A percentile compares a stretch with the other conserved stretches of the same genome.
These are phyloP conservation scores for Arctostaphylos glauca DNA, from an alignment of 148 eudicot genomes.

Conservation along the genomic window DNA sequence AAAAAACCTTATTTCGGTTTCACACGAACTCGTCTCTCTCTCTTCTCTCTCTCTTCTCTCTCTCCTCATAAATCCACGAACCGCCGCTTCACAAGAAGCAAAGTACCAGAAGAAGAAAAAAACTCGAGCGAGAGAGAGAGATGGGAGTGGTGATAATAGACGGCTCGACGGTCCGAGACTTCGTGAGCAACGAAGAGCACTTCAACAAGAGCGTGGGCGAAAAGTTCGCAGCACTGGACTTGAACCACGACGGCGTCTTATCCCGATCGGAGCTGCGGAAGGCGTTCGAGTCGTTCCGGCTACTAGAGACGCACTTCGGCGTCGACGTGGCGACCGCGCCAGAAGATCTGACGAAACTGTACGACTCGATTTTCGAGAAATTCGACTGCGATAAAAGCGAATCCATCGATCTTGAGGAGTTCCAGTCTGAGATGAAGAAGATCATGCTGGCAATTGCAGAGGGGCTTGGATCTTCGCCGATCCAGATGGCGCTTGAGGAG, in stretches of 20 bases:
- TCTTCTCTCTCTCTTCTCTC: background rate
- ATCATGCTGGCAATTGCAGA: constrained; percentile 23
- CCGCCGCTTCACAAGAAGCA: background rate
- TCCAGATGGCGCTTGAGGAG: constrained; percentile 24
- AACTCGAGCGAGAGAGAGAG: background rate
- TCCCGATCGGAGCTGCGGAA: constrained; percentile 23
- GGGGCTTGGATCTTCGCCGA: constrained; percentile 18
- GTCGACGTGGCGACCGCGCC: constrained; percentile 21
- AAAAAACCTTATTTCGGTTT: background rate
- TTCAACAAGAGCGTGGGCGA: constrained; percentile 33
- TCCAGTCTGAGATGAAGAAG: constrained; percentile 22
- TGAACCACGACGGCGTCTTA: constrained; percentile 42
- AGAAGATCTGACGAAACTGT: constrained; percentile 11
- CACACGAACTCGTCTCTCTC: background rate
- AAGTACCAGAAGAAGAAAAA: background rate
- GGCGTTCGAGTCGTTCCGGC: constrained; percentile 21
- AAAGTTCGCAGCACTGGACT: constrained; percentile 32
- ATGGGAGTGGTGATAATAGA: constrained; percentile 27
- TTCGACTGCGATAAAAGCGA: constrained; percentile 18
- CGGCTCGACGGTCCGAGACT: constrained; percentile 19
- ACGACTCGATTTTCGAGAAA: constrained; percentile 18
- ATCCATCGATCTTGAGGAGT: constrained; percentile 16
- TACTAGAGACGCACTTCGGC: constrained; percentile 22
- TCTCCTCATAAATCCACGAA: background rate
- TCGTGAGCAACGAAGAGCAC: constrained; percentile 33